Conservation (phyloP, 2,329 filamentous ascomycete genomes). For the Nothophaeocryptopus gaeumannii region DNA sequence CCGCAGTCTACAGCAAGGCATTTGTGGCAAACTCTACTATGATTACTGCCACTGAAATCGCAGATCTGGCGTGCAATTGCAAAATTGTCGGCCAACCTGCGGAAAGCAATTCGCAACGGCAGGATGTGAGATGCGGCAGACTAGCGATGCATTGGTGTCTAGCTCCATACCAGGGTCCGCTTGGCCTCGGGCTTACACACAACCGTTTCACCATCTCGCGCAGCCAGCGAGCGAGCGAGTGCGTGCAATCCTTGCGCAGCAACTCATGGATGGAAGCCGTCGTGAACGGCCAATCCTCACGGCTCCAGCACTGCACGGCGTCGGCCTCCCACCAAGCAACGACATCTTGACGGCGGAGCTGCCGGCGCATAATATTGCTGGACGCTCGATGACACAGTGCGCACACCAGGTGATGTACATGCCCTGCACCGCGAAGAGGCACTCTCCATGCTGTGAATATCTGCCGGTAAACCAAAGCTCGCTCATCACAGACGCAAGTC, state of each 20-base stretch:
- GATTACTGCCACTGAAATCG: no score
- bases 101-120: constrained; percentile 6
- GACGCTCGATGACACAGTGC: constrained; percentile 3
- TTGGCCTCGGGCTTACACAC: constrained; percentile 10
- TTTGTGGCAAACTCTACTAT: no score
- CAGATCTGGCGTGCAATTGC: not conserved
- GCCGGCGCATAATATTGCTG: constrained; percentile 16
- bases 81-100: constrained; percentile 12
- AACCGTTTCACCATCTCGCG: constrained; percentile 14
- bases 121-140: constrained; percentile 9
- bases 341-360: constrained; percentile 2
- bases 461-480: constrained; percentile 16
- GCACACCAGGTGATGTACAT: constrained; percentile 13
- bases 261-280: constrained; percentile 19
- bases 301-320: constrained; percentile 1
- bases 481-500: constrained; percentile 8
- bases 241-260: constrained; percentile 13
- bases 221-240: constrained; percentile 11
- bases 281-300: constrained; percentile 17
- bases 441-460: constrained; percentile 14
- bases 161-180: constrained; percentile 5
- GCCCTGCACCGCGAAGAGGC: constrained; percentile 6
- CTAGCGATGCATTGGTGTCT: not conserved
- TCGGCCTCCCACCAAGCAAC: constrained; percentile 14
- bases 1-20: no score